Evolutionary conservation across 140 eudicot species (phyloP).

Genomic region (Flaveria floridana): DNA sequence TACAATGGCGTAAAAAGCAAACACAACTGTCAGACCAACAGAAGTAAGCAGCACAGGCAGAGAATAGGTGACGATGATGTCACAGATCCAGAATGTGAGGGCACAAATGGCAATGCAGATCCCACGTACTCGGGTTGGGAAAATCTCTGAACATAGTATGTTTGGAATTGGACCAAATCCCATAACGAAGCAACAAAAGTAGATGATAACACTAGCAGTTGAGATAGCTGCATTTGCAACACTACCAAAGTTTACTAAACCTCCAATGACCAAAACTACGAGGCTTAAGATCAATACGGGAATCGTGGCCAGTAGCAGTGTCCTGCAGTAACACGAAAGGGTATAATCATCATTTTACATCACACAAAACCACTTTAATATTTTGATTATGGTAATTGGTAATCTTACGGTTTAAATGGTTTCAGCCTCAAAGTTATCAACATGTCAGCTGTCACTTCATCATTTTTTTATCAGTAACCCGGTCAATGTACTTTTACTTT

Average conservation of each 20-base stretch:
- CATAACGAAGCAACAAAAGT: constrained; percentile 81
- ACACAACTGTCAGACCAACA: constrained; percentile 76
- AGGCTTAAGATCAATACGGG: constrained; percentile 65
- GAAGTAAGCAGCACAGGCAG: constrained; percentile 76
- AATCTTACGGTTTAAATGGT: background rate
- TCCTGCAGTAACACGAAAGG: constrained; percentile 47
- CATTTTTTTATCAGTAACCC: background rate
- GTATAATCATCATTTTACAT: background rate
- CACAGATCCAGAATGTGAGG: constrained; percentile 72
- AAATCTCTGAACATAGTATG: constrained; percentile 82
- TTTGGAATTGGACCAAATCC: constrained; percentile 91
- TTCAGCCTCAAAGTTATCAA: background rate
- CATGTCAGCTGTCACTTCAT: background rate
- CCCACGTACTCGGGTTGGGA: constrained; percentile 91
- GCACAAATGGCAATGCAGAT: constrained; percentile 88
- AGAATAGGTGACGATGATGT: constrained; percentile 76
- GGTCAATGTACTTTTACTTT: background rate
- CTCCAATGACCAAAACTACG: constrained; percentile 51
- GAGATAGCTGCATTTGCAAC: constrained; percentile 65
- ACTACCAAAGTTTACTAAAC: constrained; percentile 50
- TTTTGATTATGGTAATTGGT: background rate
- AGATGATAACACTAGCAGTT: constrained; percentile 61
- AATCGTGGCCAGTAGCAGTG: constrained; percentile 64
- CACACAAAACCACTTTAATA: background rate
- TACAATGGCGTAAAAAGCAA: constrained; percentile 66